Evolutionary conservation across 2,329 filamentous ascomycete genomes (phyloP).

Genomic region (Ophiostoma himal-ulmi): DNA sequence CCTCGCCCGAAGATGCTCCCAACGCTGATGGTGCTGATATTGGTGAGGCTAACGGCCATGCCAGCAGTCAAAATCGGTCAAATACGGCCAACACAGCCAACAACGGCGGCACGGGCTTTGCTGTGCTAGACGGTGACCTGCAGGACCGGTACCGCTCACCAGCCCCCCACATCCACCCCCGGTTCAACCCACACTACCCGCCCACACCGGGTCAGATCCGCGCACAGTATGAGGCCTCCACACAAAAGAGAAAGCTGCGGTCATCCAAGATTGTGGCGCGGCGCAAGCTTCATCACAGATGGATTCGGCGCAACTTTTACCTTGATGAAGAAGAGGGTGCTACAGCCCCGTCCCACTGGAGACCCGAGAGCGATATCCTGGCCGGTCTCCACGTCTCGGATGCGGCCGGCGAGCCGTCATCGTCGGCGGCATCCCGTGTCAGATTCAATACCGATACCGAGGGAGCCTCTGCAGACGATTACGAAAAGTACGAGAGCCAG

Average conservation of each 20-base stretch:
- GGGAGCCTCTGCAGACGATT: background rate
- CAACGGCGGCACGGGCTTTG: slow-evolving; percentile 8
- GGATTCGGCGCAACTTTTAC: slow-evolving; percentile 73
- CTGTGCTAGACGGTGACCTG: background rate
- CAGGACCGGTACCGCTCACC: background rate
- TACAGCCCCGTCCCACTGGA: slow-evolving; percentile 57
- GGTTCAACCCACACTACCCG: background rate
- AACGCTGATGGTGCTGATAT: background rate
- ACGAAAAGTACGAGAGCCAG: background rate
- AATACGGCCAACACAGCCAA: background rate
- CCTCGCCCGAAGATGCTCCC: background rate
- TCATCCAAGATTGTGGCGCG: slow-evolving; percentile 40
- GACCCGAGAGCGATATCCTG: slow-evolving; percentile 54
- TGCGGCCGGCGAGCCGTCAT: slow-evolving; percentile 27
- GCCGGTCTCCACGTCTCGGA: slow-evolving; percentile 18
- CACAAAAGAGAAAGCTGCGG: slow-evolving; percentile 35
- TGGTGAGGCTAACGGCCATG: background rate
- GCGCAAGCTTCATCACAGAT: slow-evolving; percentile 60
- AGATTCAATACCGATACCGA: background rate
- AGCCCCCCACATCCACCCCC: background rate
- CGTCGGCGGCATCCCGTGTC: slow-evolving; percentile 43
- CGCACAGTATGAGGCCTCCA: slow-evolving; percentile 34
- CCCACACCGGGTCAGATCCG: slow-evolving; percentile 29
- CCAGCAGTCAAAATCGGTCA: background rate
- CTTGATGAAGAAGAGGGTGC: slow-evolving; percentile 79